Base-by-base conservation (phyloP, 768 basidiomycete genomes). In the Trametes maxima region DNA sequence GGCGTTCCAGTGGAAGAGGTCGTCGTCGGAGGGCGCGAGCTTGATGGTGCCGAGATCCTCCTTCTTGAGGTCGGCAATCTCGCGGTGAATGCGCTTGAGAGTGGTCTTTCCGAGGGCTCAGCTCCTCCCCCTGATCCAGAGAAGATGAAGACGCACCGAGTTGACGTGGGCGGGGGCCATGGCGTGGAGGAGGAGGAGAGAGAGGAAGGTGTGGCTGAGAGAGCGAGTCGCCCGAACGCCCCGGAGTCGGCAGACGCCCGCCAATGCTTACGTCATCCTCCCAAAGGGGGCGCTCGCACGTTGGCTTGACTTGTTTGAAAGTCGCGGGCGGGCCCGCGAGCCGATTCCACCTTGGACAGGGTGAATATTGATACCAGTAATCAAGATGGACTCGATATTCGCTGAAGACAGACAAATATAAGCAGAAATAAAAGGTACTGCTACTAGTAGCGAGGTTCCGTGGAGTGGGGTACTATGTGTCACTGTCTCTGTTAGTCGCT, bases 11-110 rank as follows among this genome's bases (percentile, higher is more conserved):
- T 82, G 68, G 70, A 87, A 88, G 56, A 93, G 74, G 67, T 84
- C 83, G 67, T 84, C 83, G 51, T 82, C 84, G 14, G 81, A 71
- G 5, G 92, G 92, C 33, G 79, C 78, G 19, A 94, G 82, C 0
- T 79, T 80, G 63, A 94, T 93, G 25, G 76, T 67, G 6, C 92
- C 92, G 37, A 92, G 76, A 72, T 94, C 92, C 71, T 94, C 92
- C 72, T 90, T 91, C 82, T 85, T 81, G 36, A 89, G 75, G 75
- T 94, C 90, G 6, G 84, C 81, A 36, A 94, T 85, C 75, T 94
- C 92, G 60, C 89, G 87, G 64, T 89, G 84, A 42, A 94, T 94
- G 45, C 92, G 88, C 76, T 92, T 94, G 66, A 91, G 73, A 6
- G 92, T 89, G 68, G 83, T 85, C 82, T 83, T 46, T 6, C 14